Conservation (phyloP, 2,329 filamentous ascomycete genomes). For the Aspergillus nomiae region DNA sequence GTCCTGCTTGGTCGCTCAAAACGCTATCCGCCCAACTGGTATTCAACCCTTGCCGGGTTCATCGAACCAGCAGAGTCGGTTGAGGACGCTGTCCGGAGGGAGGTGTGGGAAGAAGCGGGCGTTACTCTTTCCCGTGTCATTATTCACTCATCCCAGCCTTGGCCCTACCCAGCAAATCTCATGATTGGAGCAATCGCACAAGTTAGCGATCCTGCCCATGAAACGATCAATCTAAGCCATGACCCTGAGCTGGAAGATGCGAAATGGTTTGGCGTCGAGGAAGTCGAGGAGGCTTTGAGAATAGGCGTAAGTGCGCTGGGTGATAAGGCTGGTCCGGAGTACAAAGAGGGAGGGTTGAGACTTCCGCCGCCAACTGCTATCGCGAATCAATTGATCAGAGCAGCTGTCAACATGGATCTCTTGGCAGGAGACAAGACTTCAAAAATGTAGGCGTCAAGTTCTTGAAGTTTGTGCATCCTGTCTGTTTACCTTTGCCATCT, state of each 20-base stretch:
- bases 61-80: conserved; percentile 83
- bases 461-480: too few relatives aligned
- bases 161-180: conserved; percentile 81
- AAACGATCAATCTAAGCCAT: conserved; percentile 79
- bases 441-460: conserved; percentile 33
- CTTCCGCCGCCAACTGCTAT: conserved; percentile 87
- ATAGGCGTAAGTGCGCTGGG: conserved; percentile 69
- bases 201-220: conserved; percentile 71
- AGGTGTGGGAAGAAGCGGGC: conserved; percentile 85
- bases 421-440: conserved; percentile 58
- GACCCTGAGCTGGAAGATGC: conserved; percentile 91
- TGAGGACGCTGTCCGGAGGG: conserved; percentile 79
- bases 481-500: neutral
- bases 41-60: conserved; percentile 85
- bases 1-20: conserved; percentile 83
- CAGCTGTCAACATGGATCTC: conserved; percentile 73
- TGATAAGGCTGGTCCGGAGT: conserved; percentile 64
- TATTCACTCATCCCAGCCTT: conserved; percentile 81
- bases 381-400: conserved; percentile 82
- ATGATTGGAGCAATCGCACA: conserved; percentile 91
- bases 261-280: conserved; percentile 81
- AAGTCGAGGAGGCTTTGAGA: conserved; percentile 73
- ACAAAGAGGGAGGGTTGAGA: conserved; percentile 75
- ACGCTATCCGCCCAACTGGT: conserved; percentile 82
- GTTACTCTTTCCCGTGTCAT: conserved; percentile 75